Conservation (phyloP, 306 rosid species). For the Echinosophora koreensis region DNA sequence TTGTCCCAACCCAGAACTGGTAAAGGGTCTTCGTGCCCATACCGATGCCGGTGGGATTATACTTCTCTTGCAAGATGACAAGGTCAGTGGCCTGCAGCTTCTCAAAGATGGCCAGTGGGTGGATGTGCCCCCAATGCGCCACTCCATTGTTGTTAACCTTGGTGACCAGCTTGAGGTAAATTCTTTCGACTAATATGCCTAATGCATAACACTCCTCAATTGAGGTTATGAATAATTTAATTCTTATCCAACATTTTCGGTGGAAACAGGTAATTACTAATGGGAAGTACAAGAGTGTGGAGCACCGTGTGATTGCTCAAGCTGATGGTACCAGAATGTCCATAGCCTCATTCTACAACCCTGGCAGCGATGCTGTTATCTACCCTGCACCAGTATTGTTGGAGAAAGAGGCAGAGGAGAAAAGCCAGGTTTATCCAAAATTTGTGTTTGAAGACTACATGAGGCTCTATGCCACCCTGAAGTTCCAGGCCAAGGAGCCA, state of each 20-base stretch:
- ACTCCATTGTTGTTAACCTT: constrained; percentile 76
- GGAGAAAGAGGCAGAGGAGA: constrained; percentile 56
- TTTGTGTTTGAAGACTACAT: constrained; percentile 81
- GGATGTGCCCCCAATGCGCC: constrained; percentile 83
- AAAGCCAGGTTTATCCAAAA: constrained; percentile 64
- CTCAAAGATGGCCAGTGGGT: constrained; percentile 74
- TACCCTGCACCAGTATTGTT: constrained; percentile 71
- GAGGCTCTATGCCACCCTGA: constrained; percentile 66
- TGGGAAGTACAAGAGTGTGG: constrained; percentile 84
- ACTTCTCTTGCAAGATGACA: constrained; percentile 81
- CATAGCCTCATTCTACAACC: constrained; percentile 81
- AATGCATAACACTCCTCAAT: too few species aligned
- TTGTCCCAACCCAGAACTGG: constrained; percentile 75
- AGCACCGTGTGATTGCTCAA: constrained; percentile 75
- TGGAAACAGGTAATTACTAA: constrained; percentile 64
- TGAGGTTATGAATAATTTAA: not conserved
- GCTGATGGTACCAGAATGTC: constrained; percentile 72
- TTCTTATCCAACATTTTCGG: constrained; percentile 5
- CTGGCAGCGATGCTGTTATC: constrained; percentile 74
- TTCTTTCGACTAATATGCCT: not conserved
- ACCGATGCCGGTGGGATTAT: constrained; percentile 84
- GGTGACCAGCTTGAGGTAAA: constrained; percentile 83
- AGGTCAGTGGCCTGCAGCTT: constrained; percentile 79
- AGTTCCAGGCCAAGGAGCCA: constrained; percentile 80
- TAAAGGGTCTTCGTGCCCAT: constrained; percentile 83